Percentiles rank a stretch among this genome's conserved stretches.
Evolutionary conservation across 345 rosid species (phyloP).

Genomic region (rapeseed (Brassica napus)): DNA sequence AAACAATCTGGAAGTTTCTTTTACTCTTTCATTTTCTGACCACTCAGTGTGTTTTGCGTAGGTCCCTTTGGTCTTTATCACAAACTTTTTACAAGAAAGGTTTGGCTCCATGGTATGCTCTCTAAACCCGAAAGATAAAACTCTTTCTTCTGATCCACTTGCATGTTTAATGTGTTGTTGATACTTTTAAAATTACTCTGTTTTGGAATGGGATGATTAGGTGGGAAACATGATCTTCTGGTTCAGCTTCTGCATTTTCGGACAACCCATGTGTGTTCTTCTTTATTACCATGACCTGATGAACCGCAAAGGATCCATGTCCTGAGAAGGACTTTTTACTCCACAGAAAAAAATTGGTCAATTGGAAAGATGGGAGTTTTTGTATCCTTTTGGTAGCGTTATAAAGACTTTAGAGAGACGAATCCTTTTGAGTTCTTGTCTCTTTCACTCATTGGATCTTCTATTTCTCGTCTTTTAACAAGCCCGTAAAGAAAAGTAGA

Average conservation of each 20-base stretch:
- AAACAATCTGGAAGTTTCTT: background rate
- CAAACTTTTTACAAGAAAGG: slow-evolving; percentile 72
- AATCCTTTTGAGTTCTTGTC: slow-evolving; percentile 13
- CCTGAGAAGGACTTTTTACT: background rate
- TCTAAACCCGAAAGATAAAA: slow-evolving; percentile 3
- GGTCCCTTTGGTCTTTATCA: slow-evolving; percentile 88
- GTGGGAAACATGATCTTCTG: slow-evolving; percentile 98
- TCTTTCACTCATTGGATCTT: background rate
- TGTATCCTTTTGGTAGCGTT: slow-evolving; percentile 22
- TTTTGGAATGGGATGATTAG: slow-evolving; percentile 44
- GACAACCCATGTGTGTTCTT: slow-evolving; percentile 96
- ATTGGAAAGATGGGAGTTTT: slow-evolving; percentile 12
- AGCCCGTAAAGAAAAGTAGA: slow-evolving; percentile 21
- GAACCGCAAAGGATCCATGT: slow-evolving; percentile 64
- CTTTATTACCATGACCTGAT: slow-evolving; percentile 92
- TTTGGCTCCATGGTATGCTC: slow-evolving; percentile 75
- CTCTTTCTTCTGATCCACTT: slow-evolving; percentile 1
- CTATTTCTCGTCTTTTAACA: slow-evolving; percentile 5
- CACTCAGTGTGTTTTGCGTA: slow-evolving; percentile 26
- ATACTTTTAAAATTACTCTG: background rate
- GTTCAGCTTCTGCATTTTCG: slow-evolving; percentile 90
- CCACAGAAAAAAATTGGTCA: background rate
- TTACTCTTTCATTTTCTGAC: slow-evolving; percentile 6
- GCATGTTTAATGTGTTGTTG: background rate
- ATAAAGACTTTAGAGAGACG: background rate